phyloP scores from a whole-genome alignment of 306 rosid genomes.

The Ziziphus jujuba region DNA sequence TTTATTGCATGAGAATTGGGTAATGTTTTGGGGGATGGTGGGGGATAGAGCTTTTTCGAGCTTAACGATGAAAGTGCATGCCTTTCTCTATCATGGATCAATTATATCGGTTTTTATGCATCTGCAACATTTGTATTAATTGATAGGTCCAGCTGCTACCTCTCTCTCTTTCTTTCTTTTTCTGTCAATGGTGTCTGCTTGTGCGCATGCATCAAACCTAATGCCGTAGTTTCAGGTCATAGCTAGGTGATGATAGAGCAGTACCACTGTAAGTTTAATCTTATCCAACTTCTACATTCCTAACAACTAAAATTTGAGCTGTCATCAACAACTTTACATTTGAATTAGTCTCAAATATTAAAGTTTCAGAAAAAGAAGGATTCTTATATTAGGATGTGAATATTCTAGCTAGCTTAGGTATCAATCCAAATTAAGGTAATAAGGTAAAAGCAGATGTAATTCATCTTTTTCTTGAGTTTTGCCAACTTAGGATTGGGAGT shows the following conservation, averaged over 20 bases:
- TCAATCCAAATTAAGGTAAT: too few relatives aligned
- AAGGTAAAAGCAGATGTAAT: too few relatives aligned
- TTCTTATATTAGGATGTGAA: too few relatives aligned
- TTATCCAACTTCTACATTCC: not conserved
- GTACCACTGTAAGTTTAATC: not conserved
- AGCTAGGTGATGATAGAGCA: conserved; percentile 3
- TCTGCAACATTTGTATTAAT: too few relatives aligned
- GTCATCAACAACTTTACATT: conserved; percentile 29
- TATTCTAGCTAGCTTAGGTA: too few relatives aligned
- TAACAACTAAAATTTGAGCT: conserved; percentile 6
- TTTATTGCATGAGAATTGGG: conserved; percentile 36
- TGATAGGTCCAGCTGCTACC: not conserved
- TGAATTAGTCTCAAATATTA: too few relatives aligned
- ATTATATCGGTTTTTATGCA: too few relatives aligned
- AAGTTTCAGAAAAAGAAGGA: too few relatives aligned
- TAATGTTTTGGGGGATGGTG: conserved; percentile 37
- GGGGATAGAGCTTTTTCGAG: conserved; percentile 64
- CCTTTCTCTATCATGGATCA: conserved; percentile 57
- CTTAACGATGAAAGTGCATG: conserved; percentile 71
- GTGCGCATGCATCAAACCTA: conserved; percentile 18
- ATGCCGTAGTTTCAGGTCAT: conserved; percentile 24
- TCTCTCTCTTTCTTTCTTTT: conserved; percentile 1
- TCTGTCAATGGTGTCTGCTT: too few relatives aligned
- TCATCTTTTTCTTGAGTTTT: too few relatives aligned
- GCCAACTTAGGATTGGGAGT: too few relatives aligned